Conservation (phyloP, 345 rosid species). For the Euclidium syriacum region DNA sequence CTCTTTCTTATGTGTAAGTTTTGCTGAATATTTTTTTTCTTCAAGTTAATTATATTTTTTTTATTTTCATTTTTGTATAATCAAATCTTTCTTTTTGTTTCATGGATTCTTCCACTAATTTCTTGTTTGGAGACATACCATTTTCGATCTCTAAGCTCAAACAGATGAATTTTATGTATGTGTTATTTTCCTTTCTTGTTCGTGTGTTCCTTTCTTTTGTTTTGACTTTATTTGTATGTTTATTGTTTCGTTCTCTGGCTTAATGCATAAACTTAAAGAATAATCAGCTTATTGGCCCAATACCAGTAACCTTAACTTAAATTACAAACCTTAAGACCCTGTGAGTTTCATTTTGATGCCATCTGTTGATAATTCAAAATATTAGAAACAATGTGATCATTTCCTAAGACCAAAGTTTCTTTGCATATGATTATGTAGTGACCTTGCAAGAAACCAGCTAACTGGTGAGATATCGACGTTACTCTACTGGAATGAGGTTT, state of each 20-base stretch:
- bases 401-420: not conserved
- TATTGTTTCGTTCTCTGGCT: not conserved
- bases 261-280: slow-evolving; percentile 59
- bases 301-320: slow-evolving; percentile 87
- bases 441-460: slow-evolving; percentile 81
- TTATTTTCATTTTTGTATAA: not conserved
- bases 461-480: slow-evolving; percentile 84
- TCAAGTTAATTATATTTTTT: not conserved
- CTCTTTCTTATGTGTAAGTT: slow-evolving; percentile 56
- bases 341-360: slow-evolving; percentile 48
- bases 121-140: slow-evolving; percentile 77
- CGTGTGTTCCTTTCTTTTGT: not conserved
- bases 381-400: not conserved
- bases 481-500: slow-evolving; percentile 93
- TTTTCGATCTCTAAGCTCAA: slow-evolving; percentile 84
- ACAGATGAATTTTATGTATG: slow-evolving; percentile 61
- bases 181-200: not conserved
- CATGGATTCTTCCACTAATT: slow-evolving; percentile 77
- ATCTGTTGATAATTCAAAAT: not conserved
- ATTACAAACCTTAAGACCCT: slow-evolving; percentile 78
- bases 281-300: slow-evolving; percentile 83
- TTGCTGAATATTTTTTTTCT: not conserved
- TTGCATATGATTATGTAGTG: slow-evolving; percentile 35
- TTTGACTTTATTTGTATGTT: not conserved
- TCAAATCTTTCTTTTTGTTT: not conserved